Base-by-base conservation (phyloP, 306 rosid genomes). In the Quercus rubra region DNA sequence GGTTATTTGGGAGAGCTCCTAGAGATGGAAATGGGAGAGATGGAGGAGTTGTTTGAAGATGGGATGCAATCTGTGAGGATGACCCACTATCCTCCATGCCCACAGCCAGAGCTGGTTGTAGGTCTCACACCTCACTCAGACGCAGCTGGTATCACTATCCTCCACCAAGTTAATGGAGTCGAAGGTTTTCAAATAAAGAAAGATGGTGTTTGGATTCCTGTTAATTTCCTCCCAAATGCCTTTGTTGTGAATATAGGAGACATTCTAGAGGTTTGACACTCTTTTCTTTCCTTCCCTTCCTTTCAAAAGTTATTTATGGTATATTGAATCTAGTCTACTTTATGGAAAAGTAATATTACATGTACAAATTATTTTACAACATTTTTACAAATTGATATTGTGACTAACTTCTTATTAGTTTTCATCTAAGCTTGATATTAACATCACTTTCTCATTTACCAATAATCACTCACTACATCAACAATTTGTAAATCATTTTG, bases 121-220 rank as follows among this genome's bases (percentile, higher is more conserved):
- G 92, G 89, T 6, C 12, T 86, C 21, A 69, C 77, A 1, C 84
- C 89, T 20, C 90, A 89, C 71, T 89, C 92, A 11, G 92, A 85
- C 33, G 82, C 55, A 3, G 10, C 64, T 0, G 88, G 71, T 28
- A 59, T 89, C 58, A 88, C 92, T 4, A 86, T 88, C 63, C 83
- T 88, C 31, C 58, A 82, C 84, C 92, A 86, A 56, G 66, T 83
- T 28, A 85, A 86, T 54, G 92, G 81, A 67, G 86, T 82, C 1
- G 55, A 83, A 20, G 92, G 92, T 3, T 79, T 89, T 4, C 86
- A 89, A 55, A 61, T 84, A 13, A 86, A 79, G 11, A 84, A 74
- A 70, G 83, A 89, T 59, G 92, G 89, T 21, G 63, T 55, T 25
- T 86, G 92, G 92, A 58, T 78, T 69, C 86, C 87, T 1, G 90